Conservation (phyloP, 305 asterid genomes). For the Solanum hybrid region DNA sequence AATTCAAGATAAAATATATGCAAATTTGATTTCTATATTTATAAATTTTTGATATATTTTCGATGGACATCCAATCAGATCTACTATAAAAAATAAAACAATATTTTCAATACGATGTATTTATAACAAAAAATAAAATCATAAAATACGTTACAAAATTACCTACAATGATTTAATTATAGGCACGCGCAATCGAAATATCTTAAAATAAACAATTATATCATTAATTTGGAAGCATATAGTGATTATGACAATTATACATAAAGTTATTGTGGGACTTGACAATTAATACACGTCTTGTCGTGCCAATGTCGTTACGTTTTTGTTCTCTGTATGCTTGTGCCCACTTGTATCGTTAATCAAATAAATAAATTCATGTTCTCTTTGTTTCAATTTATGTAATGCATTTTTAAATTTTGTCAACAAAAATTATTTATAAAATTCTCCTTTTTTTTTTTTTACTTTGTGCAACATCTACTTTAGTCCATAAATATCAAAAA, state of each 20-base stretch:
- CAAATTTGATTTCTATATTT: too few relatives aligned
- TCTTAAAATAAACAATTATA: neutral
- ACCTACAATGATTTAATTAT: neutral
- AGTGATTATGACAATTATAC: neutral
- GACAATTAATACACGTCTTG: neutral
- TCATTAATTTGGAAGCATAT: neutral
- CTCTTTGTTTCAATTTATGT: neutral
- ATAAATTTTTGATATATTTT: neutral
- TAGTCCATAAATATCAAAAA: neutral
- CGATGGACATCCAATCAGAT: neutral
- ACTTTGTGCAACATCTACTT: neutral
- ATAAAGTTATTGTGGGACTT: neutral
- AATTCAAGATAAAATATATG: too few relatives aligned
- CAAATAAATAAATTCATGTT: neutral
- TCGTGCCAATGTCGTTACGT: neutral
- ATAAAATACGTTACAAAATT: neutral
- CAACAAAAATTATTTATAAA: too few relatives aligned
- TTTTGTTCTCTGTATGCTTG: neutral
- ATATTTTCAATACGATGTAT: neutral
- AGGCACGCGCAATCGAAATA: neutral
- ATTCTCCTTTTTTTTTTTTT: accelerated
- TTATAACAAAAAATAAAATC: neutral
- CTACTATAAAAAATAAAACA: neutral
- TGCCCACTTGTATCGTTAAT: neutral
- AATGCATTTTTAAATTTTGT: neutral